Evolutionary conservation across 2,329 filamentous ascomycete species (phyloP).

Genomic region (Biscogniauxia sp.): DNA sequence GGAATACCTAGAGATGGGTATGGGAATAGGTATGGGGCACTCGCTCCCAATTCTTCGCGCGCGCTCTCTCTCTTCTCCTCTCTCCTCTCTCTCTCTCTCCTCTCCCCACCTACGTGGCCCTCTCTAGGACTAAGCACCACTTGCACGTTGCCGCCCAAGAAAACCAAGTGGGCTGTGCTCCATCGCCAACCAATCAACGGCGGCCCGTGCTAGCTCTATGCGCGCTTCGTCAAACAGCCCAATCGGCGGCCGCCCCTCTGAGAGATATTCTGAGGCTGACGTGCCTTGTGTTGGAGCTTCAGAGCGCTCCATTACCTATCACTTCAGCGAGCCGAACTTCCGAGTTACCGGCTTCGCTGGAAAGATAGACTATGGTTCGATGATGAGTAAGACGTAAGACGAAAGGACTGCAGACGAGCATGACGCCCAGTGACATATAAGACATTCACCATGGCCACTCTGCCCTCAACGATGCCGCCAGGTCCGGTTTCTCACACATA

Average conservation of each 20-base stretch:
- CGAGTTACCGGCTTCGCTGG: neutral
- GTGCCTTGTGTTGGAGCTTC: neutral
- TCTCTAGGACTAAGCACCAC: neutral
- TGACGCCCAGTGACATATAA: conserved; percentile 3
- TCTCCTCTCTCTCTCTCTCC: too few relatives aligned
- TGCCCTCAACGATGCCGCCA: neutral
- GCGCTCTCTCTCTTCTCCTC: too few relatives aligned
- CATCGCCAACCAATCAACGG: neutral
- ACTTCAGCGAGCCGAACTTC: neutral
- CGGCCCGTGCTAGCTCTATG: neutral
- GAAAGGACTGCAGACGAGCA: neutral
- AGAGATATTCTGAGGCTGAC: neutral
- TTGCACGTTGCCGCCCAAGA: neutral
- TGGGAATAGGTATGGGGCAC: too few relatives aligned
- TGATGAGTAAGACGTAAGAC: neutral
- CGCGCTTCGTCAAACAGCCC: neutral
- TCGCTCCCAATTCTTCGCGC: neutral
- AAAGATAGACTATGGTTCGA: neutral
- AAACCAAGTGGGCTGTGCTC: neutral
- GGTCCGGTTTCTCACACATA: neutral
- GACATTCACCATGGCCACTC: conserved; percentile 1
- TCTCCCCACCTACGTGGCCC: neutral
- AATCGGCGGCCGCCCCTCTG: neutral
- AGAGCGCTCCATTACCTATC: neutral
- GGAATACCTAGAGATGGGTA: too few relatives aligned